Evolutionary conservation across 2,329 filamentous ascomycete genomes (phyloP).

Genomic region (Incumbomyces delicatus): DNA sequence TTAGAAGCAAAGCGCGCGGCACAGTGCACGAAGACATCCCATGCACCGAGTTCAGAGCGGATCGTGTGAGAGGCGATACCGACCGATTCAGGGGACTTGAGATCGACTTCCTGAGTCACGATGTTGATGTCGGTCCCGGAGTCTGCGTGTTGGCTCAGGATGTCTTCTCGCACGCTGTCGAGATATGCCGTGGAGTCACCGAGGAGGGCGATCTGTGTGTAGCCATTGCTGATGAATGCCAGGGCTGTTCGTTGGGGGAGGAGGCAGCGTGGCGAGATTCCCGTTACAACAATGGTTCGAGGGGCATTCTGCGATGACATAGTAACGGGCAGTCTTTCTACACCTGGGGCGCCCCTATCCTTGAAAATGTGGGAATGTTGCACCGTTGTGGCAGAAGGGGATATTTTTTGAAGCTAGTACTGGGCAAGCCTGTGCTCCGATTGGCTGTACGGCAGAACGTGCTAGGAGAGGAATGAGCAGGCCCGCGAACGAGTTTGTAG

Average conservation of each 20-base stretch:
- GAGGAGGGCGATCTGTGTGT: conserved; percentile 5
- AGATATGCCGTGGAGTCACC: conserved; percentile 3
- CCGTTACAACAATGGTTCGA: conserved; percentile 2
- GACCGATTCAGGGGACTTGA: conserved; percentile 31
- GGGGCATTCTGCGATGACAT: not conserved
- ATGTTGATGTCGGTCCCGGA: conserved; percentile 21
- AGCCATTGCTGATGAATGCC: not conserved
- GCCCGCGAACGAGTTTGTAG: too few relatives aligned
- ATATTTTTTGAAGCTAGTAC: too few relatives aligned
- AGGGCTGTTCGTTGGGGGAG: not conserved
- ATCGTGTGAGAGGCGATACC: conserved; percentile 26
- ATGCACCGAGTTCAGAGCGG: conserved; percentile 22
- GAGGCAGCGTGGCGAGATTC: not conserved
- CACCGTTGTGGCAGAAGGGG: too few relatives aligned
- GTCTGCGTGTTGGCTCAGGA: conserved; percentile 6
- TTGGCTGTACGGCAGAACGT: not conserved
- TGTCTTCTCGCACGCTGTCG: conserved; percentile 26
- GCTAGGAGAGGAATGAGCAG: too few relatives aligned
- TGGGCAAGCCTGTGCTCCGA: not conserved
- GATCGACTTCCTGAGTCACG: conserved; percentile 34
- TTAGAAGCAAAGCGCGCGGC: conserved; percentile 11
- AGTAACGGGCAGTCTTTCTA: too few relatives aligned
- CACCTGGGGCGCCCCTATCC: too few relatives aligned
- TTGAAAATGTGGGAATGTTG: too few relatives aligned
- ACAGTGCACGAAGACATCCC: conserved; percentile 35